Base-by-base conservation (phyloP, 495 filamentous ascomycete genomes). In the Platismatia glauca region DNA sequence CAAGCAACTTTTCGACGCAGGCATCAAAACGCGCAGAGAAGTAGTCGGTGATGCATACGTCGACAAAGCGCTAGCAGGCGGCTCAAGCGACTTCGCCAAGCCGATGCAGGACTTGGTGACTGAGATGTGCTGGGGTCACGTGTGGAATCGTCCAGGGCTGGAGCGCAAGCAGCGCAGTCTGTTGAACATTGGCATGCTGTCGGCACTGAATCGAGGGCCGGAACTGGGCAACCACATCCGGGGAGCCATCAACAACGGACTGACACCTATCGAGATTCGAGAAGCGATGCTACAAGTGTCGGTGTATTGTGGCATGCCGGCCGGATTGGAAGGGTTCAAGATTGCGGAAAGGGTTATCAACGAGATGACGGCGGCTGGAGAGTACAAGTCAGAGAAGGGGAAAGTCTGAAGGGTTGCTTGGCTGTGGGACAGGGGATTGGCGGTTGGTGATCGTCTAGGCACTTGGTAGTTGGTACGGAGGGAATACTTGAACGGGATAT, bases 291-390 rank as follows among this genome's bases (percentile, higher is more conserved):
- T 82, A 58, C 80, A 85, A 60, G 77, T 77, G 24, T 76, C 77
- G 7, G 76, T 73, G 29, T 85, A 84, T 67, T 82, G 80, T 66
- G 82, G 82, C 16, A 71, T 81, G 24, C 82, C 82, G 13, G 81
- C 81, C 13, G 81, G 80, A n/a, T 72, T 83, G 50, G 79, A 85
- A 59, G 82, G 68, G 3, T 78, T 76, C 66, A 75, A 72, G 59
- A 65, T 69, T 13, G 74, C 75, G 5, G 71, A 76, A 67, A 73
- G 65, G 57, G 72, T 58, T 7, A 22, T 44, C 13, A 44, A 15
- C 31, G 57, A 58, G 73, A 63, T 63, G 53, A 50, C 22, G 20
- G 38, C 37, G 24, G 34, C 35, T 33, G 61, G 61, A 22, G 61
- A 59, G 13, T 44, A 50, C 24, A 38, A 44, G 31, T 41, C 39